phyloP scores from a whole-genome alignment of 768 basidiomycete genomes.

The Mrakia gelida region DNA sequence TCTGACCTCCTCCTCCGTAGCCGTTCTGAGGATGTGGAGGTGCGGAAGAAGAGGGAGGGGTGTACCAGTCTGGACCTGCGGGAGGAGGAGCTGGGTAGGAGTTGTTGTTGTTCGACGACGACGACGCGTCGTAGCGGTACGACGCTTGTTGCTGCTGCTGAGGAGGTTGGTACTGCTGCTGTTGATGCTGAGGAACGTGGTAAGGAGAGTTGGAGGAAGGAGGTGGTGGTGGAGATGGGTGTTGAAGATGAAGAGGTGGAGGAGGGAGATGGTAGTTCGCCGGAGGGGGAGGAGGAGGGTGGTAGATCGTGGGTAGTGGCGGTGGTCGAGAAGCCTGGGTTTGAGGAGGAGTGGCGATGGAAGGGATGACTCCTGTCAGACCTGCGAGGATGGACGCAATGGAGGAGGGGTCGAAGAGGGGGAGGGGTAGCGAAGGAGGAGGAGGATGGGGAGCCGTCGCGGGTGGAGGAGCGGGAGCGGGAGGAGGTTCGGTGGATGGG shows the following conservation, averaged over 20 bases:
- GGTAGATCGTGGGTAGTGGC: neutral
- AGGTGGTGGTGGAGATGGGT: neutral
- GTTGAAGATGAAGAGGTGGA: neutral
- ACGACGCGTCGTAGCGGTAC: too few species aligned
- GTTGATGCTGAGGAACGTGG: neutral
- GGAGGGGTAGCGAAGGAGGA: neutral
- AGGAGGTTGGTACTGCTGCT: neutral
- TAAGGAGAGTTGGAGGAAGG: neutral
- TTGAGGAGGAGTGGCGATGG: neutral
- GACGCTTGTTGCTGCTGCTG: too few species aligned
- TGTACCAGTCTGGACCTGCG: neutral
- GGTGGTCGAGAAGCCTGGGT: neutral
- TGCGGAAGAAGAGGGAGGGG: neutral
- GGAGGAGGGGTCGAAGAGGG: neutral
- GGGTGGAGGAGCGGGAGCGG: neutral
- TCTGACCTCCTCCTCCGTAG: neutral
- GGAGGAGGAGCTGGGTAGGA: neutral
- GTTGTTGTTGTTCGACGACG: neutral
- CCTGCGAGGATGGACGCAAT: constrained; percentile 16
- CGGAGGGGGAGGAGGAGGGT: neutral
- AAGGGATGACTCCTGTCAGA: constrained; percentile 5
- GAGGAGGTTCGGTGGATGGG: neutral
- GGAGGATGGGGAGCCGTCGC: neutral
- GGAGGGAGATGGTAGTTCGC: neutral
- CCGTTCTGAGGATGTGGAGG: neutral